Base-by-base conservation (phyloP, 148 eudicot genomes). In the Cornus kousa region DNA sequence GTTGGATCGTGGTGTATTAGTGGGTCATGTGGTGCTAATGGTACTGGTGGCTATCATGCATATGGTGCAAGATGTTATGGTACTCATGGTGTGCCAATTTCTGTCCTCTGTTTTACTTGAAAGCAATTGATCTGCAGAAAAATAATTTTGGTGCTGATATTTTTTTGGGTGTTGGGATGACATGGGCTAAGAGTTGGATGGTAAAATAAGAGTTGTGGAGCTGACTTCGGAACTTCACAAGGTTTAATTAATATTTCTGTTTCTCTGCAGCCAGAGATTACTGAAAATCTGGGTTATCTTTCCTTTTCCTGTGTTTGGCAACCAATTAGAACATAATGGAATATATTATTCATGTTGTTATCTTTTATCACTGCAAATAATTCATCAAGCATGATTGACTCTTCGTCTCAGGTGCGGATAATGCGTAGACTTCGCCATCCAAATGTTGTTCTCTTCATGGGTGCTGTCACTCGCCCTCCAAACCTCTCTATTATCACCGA, bases 391-490 rank as follows among this genome's bases (percentile, higher is more conserved):
- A 72, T 64, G 55, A 57, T 64, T 81, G 78, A 7, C 60, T 81
- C 72, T 57, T 19, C n/a, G 43, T 86, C 55, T 64, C 87, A 97
- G 99, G 98, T 97, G 71, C 94, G 98, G 53, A 97, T 97, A 59
- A 97, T 97, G 99, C 98, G 93, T 13, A 87, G 98, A 85, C 89
- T 94, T 86, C 95, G 98, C 24, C 97, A 97, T 92, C 97, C 92
- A 67, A 97, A 94, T 88, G 94, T 97, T 70, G 98, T 97, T 82
- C 87, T 90, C 80, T 97, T 94, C 86, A 92, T 97, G 99, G 99
- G 99, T 83, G 99, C 99, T 75, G 98, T 97, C 76, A 97, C 99
- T 80, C 94, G 99, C 28, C 98, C 99, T 67, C 99, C 99, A 39
- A 86, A 97, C 76, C 96, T 97, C 72, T 97, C 99, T 39, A 97